Conservation (phyloP, 371 early-diverging fungal genomes). For the Actinomortierella wolfii region DNA sequence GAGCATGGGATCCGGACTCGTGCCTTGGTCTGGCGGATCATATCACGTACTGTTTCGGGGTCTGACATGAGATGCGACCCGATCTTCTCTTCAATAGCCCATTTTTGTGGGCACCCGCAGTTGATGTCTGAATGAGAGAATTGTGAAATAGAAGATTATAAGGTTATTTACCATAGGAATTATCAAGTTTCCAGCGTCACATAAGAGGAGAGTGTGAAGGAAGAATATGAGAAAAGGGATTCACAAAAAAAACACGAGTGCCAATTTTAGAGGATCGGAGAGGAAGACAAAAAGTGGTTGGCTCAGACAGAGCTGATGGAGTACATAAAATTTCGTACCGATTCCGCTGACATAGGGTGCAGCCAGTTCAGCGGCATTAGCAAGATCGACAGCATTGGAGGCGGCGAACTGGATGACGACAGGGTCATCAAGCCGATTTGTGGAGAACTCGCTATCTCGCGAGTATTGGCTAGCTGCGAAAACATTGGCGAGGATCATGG, state of each 20-base stretch:
- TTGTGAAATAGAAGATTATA: too few relatives aligned
- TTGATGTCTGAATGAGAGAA: conserved; percentile 74
- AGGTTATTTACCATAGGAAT: too few relatives aligned
- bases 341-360: conserved; percentile 81
- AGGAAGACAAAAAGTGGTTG: too few relatives aligned
- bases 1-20: conserved; percentile 72
- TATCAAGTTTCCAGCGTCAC: too few relatives aligned
- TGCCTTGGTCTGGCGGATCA: conserved; percentile 75
- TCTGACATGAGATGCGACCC: conserved; percentile 79
- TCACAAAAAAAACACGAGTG: too few relatives aligned
- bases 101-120: conserved; percentile 89
- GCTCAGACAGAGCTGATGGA: too few relatives aligned
- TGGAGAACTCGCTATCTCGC: conserved; percentile 83
- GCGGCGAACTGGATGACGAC: conserved; percentile 96
- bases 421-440: conserved; percentile 78
- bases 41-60: conserved; percentile 82
- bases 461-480: conserved; percentile 85
- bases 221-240: too few relatives aligned
- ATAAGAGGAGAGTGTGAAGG: too few relatives aligned
- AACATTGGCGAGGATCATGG: conserved; percentile 97
- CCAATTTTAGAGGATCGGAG: too few relatives aligned
- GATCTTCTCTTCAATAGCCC: conserved; percentile 84
- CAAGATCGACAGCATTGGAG: conserved; percentile 76
- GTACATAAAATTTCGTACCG: conserved; percentile 31
- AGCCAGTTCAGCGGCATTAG: conserved; percentile 84